phyloP scores from a whole-genome alignment of 345 rosid species.

The Cardamine chenopodiifolia region DNA sequence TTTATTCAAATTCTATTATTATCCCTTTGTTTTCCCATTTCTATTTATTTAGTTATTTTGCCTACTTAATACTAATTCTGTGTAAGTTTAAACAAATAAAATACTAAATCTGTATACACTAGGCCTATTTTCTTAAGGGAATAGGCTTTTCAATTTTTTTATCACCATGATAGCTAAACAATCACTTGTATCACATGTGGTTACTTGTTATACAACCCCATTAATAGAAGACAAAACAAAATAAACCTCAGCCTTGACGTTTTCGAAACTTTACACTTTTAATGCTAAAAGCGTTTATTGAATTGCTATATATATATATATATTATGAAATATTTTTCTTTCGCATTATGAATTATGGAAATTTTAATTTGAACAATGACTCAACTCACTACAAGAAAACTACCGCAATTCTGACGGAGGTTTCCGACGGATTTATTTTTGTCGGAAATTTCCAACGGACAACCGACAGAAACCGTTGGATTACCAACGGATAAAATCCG shows the following conservation, averaged over 20 bases:
- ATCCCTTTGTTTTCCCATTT: background rate
- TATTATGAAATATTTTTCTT: background rate
- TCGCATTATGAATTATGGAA: background rate
- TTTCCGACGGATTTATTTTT: no score
- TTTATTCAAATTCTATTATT: background rate
- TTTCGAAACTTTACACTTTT: conserved; percentile 12
- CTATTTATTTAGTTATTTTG: background rate
- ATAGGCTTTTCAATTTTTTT: conserved; percentile 17
- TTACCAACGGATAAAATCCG: no score
- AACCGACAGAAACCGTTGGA: no score
- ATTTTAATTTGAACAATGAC: background rate
- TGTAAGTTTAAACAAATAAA: background rate
- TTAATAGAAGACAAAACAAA: conserved; percentile 1
- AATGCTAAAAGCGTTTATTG: conserved; percentile 2
- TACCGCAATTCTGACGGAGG: no score
- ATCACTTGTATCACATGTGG: conserved; percentile 42
- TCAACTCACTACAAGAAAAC: no score
- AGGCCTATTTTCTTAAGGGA: background rate
- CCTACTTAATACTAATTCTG: background rate
- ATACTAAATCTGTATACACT: conserved; percentile 20
- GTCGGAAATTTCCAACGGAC: no score
- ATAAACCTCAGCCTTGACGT: conserved; percentile 24
- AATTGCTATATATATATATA: background rate
- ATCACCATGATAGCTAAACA: conserved; percentile 33
- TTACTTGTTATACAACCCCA: conserved; percentile 31